Base-by-base conservation (phyloP, 1,284 basidiomycete genomes). In the Tylopilus sp. region DNA sequence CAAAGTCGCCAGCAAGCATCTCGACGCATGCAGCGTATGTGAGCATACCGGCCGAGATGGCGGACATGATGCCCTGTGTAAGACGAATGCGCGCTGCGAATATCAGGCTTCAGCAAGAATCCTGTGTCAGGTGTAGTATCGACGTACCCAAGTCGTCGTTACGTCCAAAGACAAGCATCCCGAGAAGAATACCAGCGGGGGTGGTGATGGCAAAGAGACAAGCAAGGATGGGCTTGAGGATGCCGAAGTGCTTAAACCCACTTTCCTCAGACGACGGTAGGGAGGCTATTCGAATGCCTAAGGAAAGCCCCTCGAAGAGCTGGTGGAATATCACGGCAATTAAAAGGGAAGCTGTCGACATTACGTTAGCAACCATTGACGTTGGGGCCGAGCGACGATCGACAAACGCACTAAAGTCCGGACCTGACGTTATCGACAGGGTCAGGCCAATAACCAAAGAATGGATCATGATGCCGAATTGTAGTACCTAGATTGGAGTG, bases 391-490 rank as follows among this genome's bases (percentile, higher is more conserved):
- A 22, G 57, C 10, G 24, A 16, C 36, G n/a, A 36, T 38, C 9
- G 53, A 55, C 1, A 22, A 44, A 84, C 89, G 64, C 65, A 92
- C 91, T 85, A 68, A 94, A 93, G 65, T 93, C 91, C 2, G 86
- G 72, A 16, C 91, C 90, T 7, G 84, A 82, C 2, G 90, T 86
- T 64, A 93, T 88, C 3, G 90, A 85, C 26, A 94, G 80, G 4
- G 91, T 93, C 22, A 93, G 76, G 3, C 91, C 91, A 62, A 94
- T 91, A 26, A 93, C 89, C n/a, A 92, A 77, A 0, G 91, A 93
- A 69, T 93, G 92, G n/a, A 93, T 86, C 90, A 93, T 92, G 67
- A 94, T 93, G 38, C 91, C 92, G 2, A 91, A 72, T 86, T 93
- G 91, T 15, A 93, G 80, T 38, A 93, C 88, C 91, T 92, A 62